A percentile compares a stretch with the other conserved stretches of the same genome.
Conservation (phyloP, 1,284 basidiomycete genomes). For the Sanguinoderma infundibulare region DNA sequence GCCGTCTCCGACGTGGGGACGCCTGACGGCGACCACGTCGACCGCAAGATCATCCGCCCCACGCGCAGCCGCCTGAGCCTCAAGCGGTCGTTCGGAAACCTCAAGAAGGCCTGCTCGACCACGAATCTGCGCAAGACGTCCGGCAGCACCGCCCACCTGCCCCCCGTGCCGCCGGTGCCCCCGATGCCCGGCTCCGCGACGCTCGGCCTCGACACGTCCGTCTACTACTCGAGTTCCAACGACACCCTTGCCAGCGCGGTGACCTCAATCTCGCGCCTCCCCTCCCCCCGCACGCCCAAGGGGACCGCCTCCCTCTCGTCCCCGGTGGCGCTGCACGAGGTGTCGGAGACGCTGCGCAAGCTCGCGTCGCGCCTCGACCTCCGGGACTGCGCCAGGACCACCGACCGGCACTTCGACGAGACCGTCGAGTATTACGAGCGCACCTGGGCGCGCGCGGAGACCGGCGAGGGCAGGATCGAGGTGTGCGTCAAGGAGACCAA, state of each 20-base stretch:
- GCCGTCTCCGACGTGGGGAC: neutral
- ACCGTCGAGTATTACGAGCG: slow-evolving; percentile 13
- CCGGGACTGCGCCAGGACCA: neutral
- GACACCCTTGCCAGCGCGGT: neutral
- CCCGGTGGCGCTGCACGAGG: slow-evolving; percentile 7
- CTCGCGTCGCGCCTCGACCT: slow-evolving; percentile 10
- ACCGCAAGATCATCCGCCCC: slow-evolving; percentile 17
- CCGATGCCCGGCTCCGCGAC: neutral
- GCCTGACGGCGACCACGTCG: slow-evolving; percentile 10
- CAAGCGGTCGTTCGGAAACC: slow-evolving; percentile 6
- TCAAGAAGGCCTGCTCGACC: slow-evolving; percentile 1
- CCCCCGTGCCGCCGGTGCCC: no score
- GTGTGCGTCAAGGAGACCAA: slow-evolving; percentile 6
- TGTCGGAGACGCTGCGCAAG: slow-evolving; percentile 16
- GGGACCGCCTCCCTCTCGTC: slow-evolving; percentile 5
- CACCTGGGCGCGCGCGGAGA: slow-evolving; percentile 8
- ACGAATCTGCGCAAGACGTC: neutral
- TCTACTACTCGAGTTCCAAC: slow-evolving; percentile 2
- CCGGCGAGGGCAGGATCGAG: slow-evolving; percentile 10
- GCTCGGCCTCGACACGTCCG: neutral
- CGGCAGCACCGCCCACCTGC: no score
- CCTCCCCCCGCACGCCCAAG: slow-evolving; percentile 18
- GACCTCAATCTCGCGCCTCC: neutral
- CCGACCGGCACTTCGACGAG: slow-evolving; percentile 15
- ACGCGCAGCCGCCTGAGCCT: slow-evolving; percentile 8